Evolutionary conservation across 768 basidiomycete genomes (phyloP).

Genomic region (Suillus occidentalis): DNA sequence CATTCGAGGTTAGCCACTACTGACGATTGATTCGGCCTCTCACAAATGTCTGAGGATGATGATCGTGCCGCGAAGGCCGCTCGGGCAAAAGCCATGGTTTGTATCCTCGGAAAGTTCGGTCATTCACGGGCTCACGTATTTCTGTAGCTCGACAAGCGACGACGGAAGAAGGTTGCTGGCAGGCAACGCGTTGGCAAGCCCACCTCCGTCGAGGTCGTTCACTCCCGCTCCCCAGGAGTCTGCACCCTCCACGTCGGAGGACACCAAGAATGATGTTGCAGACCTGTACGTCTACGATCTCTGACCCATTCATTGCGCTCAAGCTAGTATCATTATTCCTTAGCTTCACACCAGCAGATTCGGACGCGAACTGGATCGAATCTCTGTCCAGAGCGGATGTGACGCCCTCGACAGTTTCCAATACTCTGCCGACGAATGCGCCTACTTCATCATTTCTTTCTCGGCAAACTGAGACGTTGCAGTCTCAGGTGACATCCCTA

Average conservation of each 20-base stretch:
- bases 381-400: slow-evolving; percentile 50
- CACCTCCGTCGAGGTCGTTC: slow-evolving; percentile 48
- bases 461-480: not conserved
- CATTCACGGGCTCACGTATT: slow-evolving; percentile 7
- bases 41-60: slow-evolving; percentile 60
- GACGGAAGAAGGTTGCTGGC: slow-evolving; percentile 65
- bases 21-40: slow-evolving; percentile 17
- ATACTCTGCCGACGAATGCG: slow-evolving; percentile 36
- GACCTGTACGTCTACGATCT: slow-evolving; percentile 59
- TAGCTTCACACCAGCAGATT: slow-evolving; percentile 48
- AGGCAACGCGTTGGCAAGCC: slow-evolving; percentile 37
- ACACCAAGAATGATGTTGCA: slow-evolving; percentile 51
- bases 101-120: slow-evolving; percentile 19
- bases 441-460: slow-evolving; percentile 18
- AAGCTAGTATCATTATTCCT: slow-evolving; percentile 12
- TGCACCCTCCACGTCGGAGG: slow-evolving; percentile 29
- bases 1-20: not conserved
- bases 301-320: slow-evolving; percentile 6
- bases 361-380: slow-evolving; percentile 57
- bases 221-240: slow-evolving; percentile 52
- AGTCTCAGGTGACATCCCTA: not conserved
- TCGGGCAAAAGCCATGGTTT: slow-evolving; percentile 79
- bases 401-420: slow-evolving; percentile 24
- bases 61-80: slow-evolving; percentile 83
- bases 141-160: slow-evolving; percentile 76